Conservation (phyloP, 2,329 filamentous ascomycete genomes). For the Zasmidium cellare region DNA sequence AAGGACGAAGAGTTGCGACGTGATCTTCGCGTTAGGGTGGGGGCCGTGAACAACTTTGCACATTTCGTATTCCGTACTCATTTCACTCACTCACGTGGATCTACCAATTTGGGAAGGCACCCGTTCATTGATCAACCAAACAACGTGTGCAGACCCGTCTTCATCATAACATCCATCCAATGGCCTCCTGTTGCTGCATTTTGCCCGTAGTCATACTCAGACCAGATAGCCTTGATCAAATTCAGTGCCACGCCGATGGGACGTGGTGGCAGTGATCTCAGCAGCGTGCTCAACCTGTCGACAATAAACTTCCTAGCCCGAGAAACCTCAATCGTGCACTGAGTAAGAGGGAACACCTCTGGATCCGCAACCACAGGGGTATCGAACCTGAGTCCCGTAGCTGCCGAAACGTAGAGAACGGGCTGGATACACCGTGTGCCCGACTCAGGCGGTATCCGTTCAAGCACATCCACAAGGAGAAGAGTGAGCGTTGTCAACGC, state of each 20-base stretch:
- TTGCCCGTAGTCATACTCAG: conserved; percentile 2
- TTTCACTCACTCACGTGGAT: not conserved
- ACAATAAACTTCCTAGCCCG: not conserved
- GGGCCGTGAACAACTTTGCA: not conserved
- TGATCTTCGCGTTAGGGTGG: not conserved
- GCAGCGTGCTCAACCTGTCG: not conserved
- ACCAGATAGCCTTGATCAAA: conserved; percentile 1
- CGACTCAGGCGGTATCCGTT: conserved; percentile 10
- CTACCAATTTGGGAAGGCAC: not conserved
- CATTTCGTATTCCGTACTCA: not conserved
- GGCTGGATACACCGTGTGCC: conserved; percentile 16
- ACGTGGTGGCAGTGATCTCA: not conserved
- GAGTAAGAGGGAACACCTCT: not conserved
- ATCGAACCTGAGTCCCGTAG: conserved; percentile 6
- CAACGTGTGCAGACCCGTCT: not conserved
- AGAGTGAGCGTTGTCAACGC: not conserved
- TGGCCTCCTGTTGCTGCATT: not conserved
- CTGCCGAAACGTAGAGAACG: conserved; percentile 13
- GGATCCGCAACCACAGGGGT: not conserved
- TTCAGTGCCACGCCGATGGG: not conserved
- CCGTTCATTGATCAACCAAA: not conserved
- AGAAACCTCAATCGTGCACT: not conserved
- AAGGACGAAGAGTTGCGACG: not conserved
- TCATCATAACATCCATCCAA: conserved; percentile 5
- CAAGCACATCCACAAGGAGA: conserved; percentile 5